phyloP scores from a whole-genome alignment of 2,329 filamentous ascomycete genomes.

The Chaetothyriales sp. region DNA sequence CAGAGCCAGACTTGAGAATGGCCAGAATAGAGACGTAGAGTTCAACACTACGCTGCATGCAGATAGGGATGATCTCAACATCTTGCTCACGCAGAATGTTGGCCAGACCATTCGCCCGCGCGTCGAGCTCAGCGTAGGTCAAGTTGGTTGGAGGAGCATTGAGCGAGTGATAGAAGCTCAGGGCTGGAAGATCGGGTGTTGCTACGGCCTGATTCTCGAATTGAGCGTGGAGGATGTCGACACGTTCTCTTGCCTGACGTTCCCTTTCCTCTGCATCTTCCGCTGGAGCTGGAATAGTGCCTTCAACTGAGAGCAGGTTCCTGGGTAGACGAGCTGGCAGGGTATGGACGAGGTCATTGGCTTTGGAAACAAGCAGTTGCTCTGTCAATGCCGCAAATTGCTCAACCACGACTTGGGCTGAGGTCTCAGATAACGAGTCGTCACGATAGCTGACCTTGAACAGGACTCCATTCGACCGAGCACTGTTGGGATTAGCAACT shows the following conservation, averaged over 20 bases:
- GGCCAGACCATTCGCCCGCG: conserved; percentile 22
- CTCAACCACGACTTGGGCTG: no score
- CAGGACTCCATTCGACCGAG: no score
- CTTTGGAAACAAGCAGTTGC: no score
- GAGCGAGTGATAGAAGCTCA: conserved; percentile 20
- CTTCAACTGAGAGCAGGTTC: no score
- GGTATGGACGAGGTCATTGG: no score
- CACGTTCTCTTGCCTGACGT: not conserved
- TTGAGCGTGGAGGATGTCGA: conserved; percentile 17
- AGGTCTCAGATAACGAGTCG: no score
- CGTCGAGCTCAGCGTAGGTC: conserved; percentile 10
- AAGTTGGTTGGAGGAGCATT: conserved; percentile 24
- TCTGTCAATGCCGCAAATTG: no score
- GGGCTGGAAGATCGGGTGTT: conserved; percentile 17
- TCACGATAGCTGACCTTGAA: no score
- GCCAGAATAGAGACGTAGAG: conserved; percentile 29
- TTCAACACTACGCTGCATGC: conserved; percentile 26
- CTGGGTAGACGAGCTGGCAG: no score
- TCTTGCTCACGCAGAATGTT: conserved; percentile 20
- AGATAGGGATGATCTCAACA: conserved; percentile 19
- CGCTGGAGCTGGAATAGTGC: no score
- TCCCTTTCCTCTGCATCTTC: no score
- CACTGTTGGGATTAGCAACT: no score
- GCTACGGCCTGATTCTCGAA: conserved; percentile 20
- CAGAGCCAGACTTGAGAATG: conserved; percentile 27